Evolutionary conservation across 2,329 filamentous ascomycete species (phyloP).

Genomic region (Tolypocladium sp.): DNA sequence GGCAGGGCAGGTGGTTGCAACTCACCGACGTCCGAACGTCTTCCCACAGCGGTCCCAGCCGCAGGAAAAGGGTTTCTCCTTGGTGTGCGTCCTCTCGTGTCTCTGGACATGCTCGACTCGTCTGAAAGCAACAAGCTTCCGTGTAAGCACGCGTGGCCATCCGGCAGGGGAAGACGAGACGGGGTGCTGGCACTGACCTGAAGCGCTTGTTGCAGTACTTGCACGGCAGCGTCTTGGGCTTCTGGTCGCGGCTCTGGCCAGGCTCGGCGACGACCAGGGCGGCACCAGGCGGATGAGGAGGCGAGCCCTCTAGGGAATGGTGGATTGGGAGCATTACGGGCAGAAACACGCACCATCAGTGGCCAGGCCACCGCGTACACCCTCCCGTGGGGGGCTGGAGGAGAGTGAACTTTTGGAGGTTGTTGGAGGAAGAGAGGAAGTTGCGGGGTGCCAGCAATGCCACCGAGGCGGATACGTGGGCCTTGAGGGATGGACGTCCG

Average conservation of each 20-base stretch:
- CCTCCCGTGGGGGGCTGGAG: slow-evolving; percentile 1
- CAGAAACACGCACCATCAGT: slow-evolving; percentile 4
- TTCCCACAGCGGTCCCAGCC: slow-evolving; percentile 51
- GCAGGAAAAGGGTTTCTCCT: slow-evolving; percentile 56
- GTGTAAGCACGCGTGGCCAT: slow-evolving; percentile 9
- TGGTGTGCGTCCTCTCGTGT: slow-evolving; percentile 56
- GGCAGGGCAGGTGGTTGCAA: slow-evolving; percentile 9
- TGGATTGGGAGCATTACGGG: slow-evolving; percentile 43
- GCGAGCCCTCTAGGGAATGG: slow-evolving; percentile 40
- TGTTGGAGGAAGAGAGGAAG: slow-evolving; percentile 2
- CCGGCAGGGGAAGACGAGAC: slow-evolving; percentile 1
- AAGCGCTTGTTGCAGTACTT: slow-evolving; percentile 56
- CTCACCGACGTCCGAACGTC: slow-evolving; percentile 53
- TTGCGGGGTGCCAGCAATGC: not conserved
- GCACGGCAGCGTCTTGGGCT: slow-evolving; percentile 53
- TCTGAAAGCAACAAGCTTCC: slow-evolving; percentile 22
- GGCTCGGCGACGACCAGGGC: slow-evolving; percentile 30
- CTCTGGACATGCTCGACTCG: slow-evolving; percentile 56
- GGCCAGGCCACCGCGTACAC: not conserved
- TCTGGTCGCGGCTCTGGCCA: slow-evolving; percentile 44
- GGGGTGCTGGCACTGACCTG: slow-evolving; percentile 34
- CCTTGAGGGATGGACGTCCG: not conserved
- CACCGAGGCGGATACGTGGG: not conserved
- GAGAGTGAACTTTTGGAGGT: not conserved
- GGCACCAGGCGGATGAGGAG: slow-evolving; percentile 18